These are phyloP conservation scores for Ustanciosporium gigantosporum DNA, from an alignment of 1,284 basidiomycete species.

Conservation along the genomic window DNA sequence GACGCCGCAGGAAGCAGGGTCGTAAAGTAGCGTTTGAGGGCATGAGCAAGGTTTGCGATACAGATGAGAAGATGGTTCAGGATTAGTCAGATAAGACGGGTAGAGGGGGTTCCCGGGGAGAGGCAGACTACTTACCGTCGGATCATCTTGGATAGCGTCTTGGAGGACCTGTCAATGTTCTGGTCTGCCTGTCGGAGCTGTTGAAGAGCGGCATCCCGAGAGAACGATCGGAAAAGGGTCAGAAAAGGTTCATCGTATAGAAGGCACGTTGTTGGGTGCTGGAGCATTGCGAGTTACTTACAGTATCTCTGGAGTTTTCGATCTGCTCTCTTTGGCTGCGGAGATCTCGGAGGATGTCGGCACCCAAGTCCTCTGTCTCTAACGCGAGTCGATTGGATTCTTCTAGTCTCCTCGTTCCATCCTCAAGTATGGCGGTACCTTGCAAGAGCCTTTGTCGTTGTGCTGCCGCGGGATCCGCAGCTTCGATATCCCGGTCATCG, in stretches of 20 bases:
- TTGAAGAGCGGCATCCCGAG: background rate
- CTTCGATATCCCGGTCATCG: constrained; percentile 42
- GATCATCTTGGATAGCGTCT: constrained; percentile 69
- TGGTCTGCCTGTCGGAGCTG: constrained; percentile 67
- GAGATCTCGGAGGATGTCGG: constrained; percentile 85
- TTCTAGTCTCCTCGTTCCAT: constrained; percentile 71
- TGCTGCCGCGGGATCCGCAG: constrained; percentile 21
- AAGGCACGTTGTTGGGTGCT: background rate
- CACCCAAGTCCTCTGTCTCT: constrained; percentile 93
- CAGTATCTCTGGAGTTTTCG: constrained; percentile 86
- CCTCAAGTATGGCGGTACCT: constrained; percentile 62
- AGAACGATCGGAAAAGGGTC: background rate
- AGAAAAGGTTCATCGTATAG: too few species aligned
- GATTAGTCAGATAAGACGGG: background rate
- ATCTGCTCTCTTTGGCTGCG: constrained; percentile 91
- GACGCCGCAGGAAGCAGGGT: too few species aligned
- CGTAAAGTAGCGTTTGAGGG: background rate
- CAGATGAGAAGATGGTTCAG: too few species aligned
- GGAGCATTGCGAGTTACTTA: too few species aligned
- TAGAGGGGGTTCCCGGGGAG: too few species aligned
- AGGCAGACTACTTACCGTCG: constrained; percentile 64
- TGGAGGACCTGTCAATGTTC: constrained; percentile 67
- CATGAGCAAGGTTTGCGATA: too few species aligned
- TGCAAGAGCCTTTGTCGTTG: constrained; percentile 63
- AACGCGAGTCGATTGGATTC: constrained; percentile 90